These are phyloP conservation scores for Leishmania lainsoni DNA, from an alignment of 208 protist species.

Conservation along the genomic window DNA sequence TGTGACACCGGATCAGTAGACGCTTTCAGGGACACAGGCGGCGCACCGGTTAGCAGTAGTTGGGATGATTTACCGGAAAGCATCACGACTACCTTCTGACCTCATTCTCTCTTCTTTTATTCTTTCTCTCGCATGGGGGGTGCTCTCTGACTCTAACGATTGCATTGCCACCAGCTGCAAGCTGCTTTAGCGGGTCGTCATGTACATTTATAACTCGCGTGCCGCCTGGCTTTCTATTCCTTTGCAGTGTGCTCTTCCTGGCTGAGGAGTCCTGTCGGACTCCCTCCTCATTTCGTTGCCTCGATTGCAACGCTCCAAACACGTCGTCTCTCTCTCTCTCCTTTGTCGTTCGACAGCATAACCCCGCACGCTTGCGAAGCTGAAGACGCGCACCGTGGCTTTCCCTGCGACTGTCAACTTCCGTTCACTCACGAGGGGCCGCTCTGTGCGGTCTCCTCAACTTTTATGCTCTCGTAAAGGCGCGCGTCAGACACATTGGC, in stretches of 20 bases:
- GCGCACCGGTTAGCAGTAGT: no score
- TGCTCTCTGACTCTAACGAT: not conserved
- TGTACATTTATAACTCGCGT: not conserved
- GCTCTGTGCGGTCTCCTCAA: not conserved
- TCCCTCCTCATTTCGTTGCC: not conserved
- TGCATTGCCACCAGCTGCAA: not conserved
- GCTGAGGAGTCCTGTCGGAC: not conserved
- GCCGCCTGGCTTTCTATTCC: constrained; percentile 8
- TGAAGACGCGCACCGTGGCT: not conserved
- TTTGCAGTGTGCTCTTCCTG: not conserved
- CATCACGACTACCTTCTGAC: not conserved
- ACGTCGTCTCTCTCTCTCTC: not conserved
- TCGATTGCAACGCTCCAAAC: not conserved
- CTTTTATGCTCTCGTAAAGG: not conserved
- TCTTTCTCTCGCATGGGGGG: constrained; percentile 7
- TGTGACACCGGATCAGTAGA: not conserved
- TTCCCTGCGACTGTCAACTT: not conserved
- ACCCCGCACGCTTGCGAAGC: not conserved
- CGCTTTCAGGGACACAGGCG: not conserved
- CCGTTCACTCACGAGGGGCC: not conserved
- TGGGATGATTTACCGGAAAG: not conserved
- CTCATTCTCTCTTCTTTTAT: not conserved
- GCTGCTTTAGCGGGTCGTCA: constrained; percentile 1
- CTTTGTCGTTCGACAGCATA: not conserved
- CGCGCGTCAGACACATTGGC: not conserved